Base-by-base conservation (phyloP, 2,329 filamentous ascomycete species). In the Verticillium isaacii region DNA sequence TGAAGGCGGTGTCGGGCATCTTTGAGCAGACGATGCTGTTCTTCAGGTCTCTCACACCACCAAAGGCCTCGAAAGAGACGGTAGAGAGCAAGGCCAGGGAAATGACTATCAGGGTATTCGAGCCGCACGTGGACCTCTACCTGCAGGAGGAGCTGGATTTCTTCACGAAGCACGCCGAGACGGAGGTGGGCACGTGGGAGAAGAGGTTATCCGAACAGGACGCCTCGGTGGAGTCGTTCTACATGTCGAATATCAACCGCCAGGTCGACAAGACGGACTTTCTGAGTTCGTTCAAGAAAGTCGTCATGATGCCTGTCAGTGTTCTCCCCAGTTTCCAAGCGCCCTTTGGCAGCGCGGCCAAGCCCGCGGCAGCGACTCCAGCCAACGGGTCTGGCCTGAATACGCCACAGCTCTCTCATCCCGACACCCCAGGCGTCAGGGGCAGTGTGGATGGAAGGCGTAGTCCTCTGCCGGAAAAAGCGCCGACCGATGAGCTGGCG, bases 231-330 rank as follows among this genome's bases (percentile, higher is more conserved):
- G 95, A 99, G 76, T 95, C 91, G 0, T 96, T 96, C 72, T 95
- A 93, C 77, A 97, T 98, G 94, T 90, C 90, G 29, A 97, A 93
- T 72, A 87, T 98, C 71, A 97, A 94, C 72, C 86, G 95, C 32
- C 93, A 96, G 73, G 95, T 93, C 1, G 95, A 96, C 66, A 99
- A 99, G 77, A 92, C 93, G 67, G 95, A 99, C 73, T 99, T 99
- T 69, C 73, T 99, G 64, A 95, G 89, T 56, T 97, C 93, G 0
- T 99, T 99, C 81, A 97, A 93, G 72, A 98, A 98, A 75, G 95
- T 99, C 9, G 91, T 99, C 66, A 97, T 99, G 93, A 96, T 97
- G 88, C 95, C 95, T 2, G 94, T 99, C 57, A 96, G 92, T 59
- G 94, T 93, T 9, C 80, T 98, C 4, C 91, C 92, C 1, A 88